phyloP scores from a whole-genome alignment of 441 rosid genomes.

The Eutrema salsugineum region DNA sequence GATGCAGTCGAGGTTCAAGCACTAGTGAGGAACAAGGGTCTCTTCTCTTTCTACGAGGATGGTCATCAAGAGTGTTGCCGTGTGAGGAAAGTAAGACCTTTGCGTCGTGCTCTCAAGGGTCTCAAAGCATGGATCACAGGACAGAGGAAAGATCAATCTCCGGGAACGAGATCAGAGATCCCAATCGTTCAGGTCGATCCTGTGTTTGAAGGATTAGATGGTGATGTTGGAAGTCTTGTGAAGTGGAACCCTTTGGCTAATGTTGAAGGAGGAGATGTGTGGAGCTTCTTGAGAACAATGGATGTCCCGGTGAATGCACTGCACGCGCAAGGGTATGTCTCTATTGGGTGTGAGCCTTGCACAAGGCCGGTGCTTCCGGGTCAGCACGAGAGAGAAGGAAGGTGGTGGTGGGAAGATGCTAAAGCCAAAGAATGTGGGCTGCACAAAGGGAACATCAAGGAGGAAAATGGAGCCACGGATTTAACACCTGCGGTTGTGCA shows the following conservation, averaged over 20 bases:
- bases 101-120: constrained; percentile 50
- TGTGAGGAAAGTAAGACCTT: constrained; percentile 55
- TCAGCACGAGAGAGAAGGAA: constrained; percentile 58
- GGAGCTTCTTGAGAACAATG: constrained; percentile 55
- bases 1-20: constrained; percentile 58
- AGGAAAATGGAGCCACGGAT: constrained; percentile 14
- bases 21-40: constrained; percentile 48
- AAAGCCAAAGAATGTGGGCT: constrained; percentile 59
- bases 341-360: constrained; percentile 60
- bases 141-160: constrained; percentile 61
- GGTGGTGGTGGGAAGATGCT: constrained; percentile 73
- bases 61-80: constrained; percentile 64
- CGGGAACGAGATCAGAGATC: constrained; percentile 47
- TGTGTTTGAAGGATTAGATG: constrained; percentile 45
- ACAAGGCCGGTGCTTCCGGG: constrained; percentile 55
- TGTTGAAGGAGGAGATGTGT: constrained; percentile 43
- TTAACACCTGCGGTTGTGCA: constrained; percentile 17
- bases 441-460: constrained; percentile 49
- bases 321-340: constrained; percentile 45
- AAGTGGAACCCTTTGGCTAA: constrained; percentile 66
- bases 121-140: constrained; percentile 64
- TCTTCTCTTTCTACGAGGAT: constrained; percentile 52
- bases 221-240: constrained; percentile 50
- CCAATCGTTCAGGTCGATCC: constrained; percentile 54
- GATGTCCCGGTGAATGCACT: constrained; percentile 48